These are phyloP conservation scores for Gamarada debralockiae DNA, from an alignment of 495 filamentous ascomycete species.

Conservation along the genomic window DNA sequence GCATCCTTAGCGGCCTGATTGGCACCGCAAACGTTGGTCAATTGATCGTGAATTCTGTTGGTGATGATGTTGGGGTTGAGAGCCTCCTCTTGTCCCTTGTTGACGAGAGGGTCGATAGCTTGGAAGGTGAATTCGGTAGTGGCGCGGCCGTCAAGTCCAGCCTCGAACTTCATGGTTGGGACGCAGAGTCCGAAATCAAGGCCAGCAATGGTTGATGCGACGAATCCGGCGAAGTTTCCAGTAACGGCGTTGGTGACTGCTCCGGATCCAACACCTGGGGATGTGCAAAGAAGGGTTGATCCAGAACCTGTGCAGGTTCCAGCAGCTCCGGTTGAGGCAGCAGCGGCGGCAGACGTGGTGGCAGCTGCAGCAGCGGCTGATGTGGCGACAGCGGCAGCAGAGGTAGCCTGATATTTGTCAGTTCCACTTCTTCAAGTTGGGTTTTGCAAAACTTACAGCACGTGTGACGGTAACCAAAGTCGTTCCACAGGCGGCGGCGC, in stretches of 20 bases:
- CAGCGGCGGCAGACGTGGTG: not conserved
- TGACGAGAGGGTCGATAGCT: constrained; percentile 41
- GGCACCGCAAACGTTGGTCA: constrained; percentile 42
- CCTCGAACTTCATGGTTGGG: constrained; percentile 51
- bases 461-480: constrained; percentile 14
- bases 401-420: not conserved
- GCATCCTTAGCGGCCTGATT: constrained; percentile 38
- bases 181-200: constrained; percentile 50
- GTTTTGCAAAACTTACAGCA: not conserved
- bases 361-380: not conserved
- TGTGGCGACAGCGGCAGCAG: not conserved
- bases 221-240: constrained; percentile 4
- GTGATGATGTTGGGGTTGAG: constrained; percentile 64
- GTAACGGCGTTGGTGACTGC: constrained; percentile 2
- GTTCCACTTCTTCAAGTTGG: not conserved
- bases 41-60: constrained; percentile 54
- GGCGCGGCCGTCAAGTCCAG: constrained; percentile 41
- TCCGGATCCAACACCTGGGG: not conserved
- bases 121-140: constrained; percentile 52
- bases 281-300: not conserved
- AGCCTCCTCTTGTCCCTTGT: constrained; percentile 46
- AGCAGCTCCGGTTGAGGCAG: not conserved
- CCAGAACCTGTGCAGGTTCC: not conserved
- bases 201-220: constrained; percentile 27
- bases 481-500: not conserved